Conservation (phyloP, 2,329 filamentous ascomycete species). For the Cytospora leucostoma region DNA sequence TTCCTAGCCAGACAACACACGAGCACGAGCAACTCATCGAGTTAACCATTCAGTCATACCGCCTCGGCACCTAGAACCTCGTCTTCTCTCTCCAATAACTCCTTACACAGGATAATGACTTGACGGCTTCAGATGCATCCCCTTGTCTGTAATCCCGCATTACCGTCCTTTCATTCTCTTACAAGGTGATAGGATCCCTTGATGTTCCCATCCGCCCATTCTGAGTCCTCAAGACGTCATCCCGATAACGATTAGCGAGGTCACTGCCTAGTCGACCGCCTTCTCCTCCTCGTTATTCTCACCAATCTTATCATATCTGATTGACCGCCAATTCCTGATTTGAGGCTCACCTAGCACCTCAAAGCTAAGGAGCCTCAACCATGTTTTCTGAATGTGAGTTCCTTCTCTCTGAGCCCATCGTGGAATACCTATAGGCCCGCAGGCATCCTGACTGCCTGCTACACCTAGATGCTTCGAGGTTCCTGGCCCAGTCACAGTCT, state of each 20-base stretch:
- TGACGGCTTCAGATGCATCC: slow-evolving; percentile 1
- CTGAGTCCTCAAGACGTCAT: slow-evolving; percentile 20
- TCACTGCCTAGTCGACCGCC: slow-evolving; percentile 1
- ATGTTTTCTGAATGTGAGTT: slow-evolving; percentile 92
- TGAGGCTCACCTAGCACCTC: slow-evolving; percentile 21
- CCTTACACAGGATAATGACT: neutral
- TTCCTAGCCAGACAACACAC: neutral
- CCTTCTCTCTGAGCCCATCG: neutral
- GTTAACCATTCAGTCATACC: slow-evolving; percentile 11
- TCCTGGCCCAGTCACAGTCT: slow-evolving; percentile 95
- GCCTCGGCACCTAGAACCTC: slow-evolving; percentile 5
- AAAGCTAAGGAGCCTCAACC: slow-evolving; percentile 35
- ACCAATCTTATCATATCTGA: neutral
- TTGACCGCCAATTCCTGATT: slow-evolving; percentile 6
- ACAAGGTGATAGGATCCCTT: neutral
- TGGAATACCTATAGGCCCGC: neutral
- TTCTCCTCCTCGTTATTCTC: neutral
- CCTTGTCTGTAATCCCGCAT: slow-evolving; percentile 6
- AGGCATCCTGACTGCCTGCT: neutral
- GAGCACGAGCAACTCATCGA: neutral
- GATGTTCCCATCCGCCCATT: slow-evolving; percentile 6
- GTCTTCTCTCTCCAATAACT: neutral
- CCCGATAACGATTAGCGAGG: slow-evolving; percentile 2
- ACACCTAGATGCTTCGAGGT: slow-evolving; percentile 85
- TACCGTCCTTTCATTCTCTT: neutral